Conservation (phyloP, 495 filamentous ascomycete species). For the Extremus antarcticus region DNA sequence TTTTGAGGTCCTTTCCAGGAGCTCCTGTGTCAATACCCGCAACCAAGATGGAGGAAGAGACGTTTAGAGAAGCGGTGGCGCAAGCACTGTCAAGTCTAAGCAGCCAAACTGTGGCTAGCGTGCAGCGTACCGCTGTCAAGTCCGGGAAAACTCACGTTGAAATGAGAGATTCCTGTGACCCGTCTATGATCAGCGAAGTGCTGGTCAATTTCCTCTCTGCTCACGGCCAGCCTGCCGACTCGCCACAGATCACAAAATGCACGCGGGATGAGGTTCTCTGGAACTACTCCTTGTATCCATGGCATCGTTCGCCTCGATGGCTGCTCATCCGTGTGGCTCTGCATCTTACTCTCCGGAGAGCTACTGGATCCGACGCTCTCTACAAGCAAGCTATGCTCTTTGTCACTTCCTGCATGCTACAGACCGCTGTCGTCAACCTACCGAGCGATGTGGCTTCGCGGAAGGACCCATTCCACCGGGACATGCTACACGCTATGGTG, state of each 20-base stretch:
- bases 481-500: conserved; percentile 36
- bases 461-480: conserved; percentile 14
- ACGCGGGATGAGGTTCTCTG: conserved; percentile 52
- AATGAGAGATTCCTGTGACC: conserved; percentile 42
- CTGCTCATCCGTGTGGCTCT: conserved; percentile 47
- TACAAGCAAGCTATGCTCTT: conserved; percentile 52
- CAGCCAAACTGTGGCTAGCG: conserved; percentile 29
- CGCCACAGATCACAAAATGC: conserved; percentile 40
- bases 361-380: neutral
- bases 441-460: neutral
- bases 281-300: conserved; percentile 34
- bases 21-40: conserved; percentile 32
- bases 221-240: conserved; percentile 27
- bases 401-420: conserved; percentile 36
- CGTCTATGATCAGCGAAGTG: conserved; percentile 46
- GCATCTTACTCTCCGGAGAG: conserved; percentile 29
- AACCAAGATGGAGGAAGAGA: conserved; percentile 25
- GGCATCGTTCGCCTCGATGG: conserved; percentile 50
- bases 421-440: conserved; percentile 11
- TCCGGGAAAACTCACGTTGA: conserved; percentile 32
- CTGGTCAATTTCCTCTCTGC: conserved; percentile 39
- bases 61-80: conserved; percentile 33
- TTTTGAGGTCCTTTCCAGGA: conserved; percentile 47
- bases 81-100: conserved; percentile 38
- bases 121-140: conserved; percentile 35